Evolutionary conservation across 2,329 filamentous ascomycete species (phyloP).

Genomic region (Orbilia ellipsospora): DNA sequence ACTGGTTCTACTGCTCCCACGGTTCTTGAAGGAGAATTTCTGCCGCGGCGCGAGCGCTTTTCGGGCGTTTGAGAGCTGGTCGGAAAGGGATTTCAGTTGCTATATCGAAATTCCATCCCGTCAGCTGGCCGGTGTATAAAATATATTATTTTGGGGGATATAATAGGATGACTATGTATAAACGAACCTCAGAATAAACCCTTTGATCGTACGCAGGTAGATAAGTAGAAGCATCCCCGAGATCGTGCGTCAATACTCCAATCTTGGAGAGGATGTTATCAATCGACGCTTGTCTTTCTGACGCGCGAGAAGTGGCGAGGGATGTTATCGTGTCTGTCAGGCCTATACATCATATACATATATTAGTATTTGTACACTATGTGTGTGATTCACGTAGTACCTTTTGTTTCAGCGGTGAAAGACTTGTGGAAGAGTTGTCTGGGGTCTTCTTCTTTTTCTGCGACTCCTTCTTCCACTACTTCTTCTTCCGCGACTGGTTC

Average conservation of each 20-base stretch:
- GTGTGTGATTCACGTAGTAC: neutral
- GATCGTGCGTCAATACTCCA: constrained; percentile 81
- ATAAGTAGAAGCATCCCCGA: constrained; percentile 83
- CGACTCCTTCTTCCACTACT: constrained; percentile 5
- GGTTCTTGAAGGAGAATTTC: constrained; percentile 43
- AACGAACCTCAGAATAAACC: constrained; percentile 78
- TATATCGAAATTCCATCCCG: constrained; percentile 8
- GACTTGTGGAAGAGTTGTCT: constrained; percentile 26
- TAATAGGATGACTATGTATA: neutral
- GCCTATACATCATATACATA: constrained; percentile 65
- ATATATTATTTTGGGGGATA: neutral
- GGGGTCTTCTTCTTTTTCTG: neutral
- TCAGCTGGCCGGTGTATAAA: neutral
- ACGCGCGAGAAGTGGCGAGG: constrained; percentile 71
- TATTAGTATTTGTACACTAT: neutral
- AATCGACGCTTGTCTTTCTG: constrained; percentile 81
- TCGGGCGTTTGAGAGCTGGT: constrained; percentile 8
- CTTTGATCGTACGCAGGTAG: constrained; percentile 90
- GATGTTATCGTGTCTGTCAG: constrained; percentile 80
- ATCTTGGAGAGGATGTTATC: constrained; percentile 84
- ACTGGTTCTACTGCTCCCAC: neutral
- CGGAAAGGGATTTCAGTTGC: constrained; percentile 34
- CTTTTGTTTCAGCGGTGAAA: constrained; percentile 26
- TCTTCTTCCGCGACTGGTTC: neutral
- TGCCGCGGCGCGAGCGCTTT: constrained; percentile 27